Evolutionary conservation across 305 asterid species (phyloP).

Genomic region (Ilex paraguariensis): DNA sequence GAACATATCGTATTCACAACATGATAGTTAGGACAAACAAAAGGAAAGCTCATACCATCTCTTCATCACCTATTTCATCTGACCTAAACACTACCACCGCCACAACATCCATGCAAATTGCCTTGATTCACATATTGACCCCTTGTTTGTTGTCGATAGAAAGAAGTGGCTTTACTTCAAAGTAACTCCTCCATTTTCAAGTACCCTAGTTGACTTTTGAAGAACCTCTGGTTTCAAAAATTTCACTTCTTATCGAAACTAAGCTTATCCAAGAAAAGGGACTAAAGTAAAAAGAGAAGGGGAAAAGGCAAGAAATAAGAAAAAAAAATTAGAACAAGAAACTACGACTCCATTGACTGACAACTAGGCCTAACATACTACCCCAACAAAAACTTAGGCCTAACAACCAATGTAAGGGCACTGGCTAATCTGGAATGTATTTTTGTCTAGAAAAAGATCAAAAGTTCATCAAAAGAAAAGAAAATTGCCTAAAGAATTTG

Average conservation of each 20-base stretch:
- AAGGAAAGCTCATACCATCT: no score
- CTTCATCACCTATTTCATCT: no score
- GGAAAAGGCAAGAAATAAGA: constrained; percentile 11
- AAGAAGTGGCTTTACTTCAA: no score
- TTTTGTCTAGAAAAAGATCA: constrained; percentile 19
- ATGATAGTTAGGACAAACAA: no score
- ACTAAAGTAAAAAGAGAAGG: constrained; percentile 31
- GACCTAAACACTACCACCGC: no score
- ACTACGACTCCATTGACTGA: constrained; percentile 15
- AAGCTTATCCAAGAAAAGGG: constrained; percentile 21
- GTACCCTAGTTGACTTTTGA: no score
- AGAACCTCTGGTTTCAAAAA: neutral
- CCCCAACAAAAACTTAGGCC: constrained; percentile 25
- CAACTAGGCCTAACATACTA: no score
- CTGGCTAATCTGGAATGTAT: constrained; percentile 29
- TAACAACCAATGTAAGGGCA: constrained; percentile 30
- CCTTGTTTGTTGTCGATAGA: no score
- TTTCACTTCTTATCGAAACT: constrained; percentile 2
- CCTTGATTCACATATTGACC: no score
- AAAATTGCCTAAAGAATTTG: constrained; percentile 32
- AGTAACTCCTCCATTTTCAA: no score
- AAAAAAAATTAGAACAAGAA: constrained; percentile 10
- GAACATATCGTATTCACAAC: no score
- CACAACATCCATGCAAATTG: no score
- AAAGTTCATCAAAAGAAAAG: constrained; percentile 30